A percentile compares a stretch with the other conserved stretches of the same genome.
Evolutionary conservation across 345 rosid species (phyloP).

Genomic region (Mercurialis annua): DNA sequence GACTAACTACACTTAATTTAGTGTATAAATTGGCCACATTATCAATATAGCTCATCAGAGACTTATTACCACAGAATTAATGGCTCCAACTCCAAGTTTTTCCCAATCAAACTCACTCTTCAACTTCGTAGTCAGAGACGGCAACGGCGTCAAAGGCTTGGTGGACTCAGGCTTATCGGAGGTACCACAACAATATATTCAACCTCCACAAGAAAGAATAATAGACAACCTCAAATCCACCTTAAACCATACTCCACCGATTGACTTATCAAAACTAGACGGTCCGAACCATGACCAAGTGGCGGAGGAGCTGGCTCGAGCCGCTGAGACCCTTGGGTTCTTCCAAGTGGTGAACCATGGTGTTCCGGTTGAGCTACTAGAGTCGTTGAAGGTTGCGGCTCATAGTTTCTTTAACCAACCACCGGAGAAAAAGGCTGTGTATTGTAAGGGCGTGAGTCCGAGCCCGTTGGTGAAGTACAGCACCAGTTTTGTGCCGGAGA

Average conservation of each 20-base stretch:
- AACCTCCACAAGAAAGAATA: conserved; percentile 42
- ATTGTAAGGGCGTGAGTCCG: conserved; percentile 41
- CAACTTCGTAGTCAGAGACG: conserved; percentile 47
- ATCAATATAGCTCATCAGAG: too few relatives aligned
- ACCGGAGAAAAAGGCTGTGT: conserved; percentile 39
- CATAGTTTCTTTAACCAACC: conserved; percentile 41
- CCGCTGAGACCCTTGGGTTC: conserved; percentile 53
- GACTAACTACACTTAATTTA: too few relatives aligned
- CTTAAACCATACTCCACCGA: conserved; percentile 22
- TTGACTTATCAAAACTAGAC: conserved; percentile 42
- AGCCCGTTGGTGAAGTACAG: conserved; percentile 50
- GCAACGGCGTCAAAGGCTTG: conserved; percentile 54
- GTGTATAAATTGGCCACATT: too few relatives aligned
- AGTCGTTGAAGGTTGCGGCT: conserved; percentile 41
- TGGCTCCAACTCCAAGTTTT: conserved; percentile 29
- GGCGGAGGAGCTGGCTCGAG: conserved; percentile 32
- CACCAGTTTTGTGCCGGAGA: conserved; percentile 55
- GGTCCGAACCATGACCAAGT: conserved; percentile 41
- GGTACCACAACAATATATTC: conserved; percentile 35
- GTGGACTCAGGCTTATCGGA: conserved; percentile 38
- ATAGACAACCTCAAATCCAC: conserved; percentile 30
- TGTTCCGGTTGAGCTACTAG: conserved; percentile 40
- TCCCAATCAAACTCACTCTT: conserved; percentile 33
- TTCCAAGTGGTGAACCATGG: conserved; percentile 62
- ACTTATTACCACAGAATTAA: too few relatives aligned